Evolutionary conservation across 495 filamentous ascomycete species (phyloP).

Genomic region (Xylaria sp.): DNA sequence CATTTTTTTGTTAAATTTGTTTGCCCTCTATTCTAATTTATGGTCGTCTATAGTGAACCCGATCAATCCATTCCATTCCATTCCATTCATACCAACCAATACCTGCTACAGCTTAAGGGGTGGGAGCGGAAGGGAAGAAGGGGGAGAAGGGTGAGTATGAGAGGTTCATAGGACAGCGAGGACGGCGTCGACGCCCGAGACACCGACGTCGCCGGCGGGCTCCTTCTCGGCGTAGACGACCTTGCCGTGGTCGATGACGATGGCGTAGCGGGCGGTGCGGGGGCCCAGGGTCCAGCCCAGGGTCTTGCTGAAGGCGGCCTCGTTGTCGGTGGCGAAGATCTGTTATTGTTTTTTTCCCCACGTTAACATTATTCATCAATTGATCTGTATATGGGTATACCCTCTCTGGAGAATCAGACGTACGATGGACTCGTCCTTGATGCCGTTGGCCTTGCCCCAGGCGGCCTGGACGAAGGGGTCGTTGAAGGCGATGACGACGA

Average conservation of each 20-base stretch:
- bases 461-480: constrained; percentile 93
- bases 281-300: constrained; percentile 82
- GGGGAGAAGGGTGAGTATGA: background rate
- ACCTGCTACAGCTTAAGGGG: background rate
- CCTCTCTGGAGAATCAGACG: constrained; percentile 33
- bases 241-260: constrained; percentile 90
- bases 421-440: constrained; percentile 82
- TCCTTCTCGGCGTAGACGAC: constrained; percentile 87
- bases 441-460: constrained; percentile 92
- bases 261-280: constrained; percentile 80
- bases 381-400: background rate
- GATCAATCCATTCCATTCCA: background rate
- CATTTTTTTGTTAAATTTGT: background rate
- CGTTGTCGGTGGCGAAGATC: constrained; percentile 87
- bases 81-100: background rate
- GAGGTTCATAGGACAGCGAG: constrained; percentile 66
- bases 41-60: background rate
- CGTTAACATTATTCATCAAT: too few species aligned
- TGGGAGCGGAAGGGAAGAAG: background rate
- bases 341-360: too few species aligned
- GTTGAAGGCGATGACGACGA: constrained; percentile 87
- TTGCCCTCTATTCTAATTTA: background rate
- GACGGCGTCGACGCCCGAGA: constrained; percentile 77
- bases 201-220: constrained; percentile 70
- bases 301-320: constrained; percentile 76